phyloP scores from a whole-genome alignment of 495 filamentous ascomycete species.

The Penicillium egyptiacum region DNA sequence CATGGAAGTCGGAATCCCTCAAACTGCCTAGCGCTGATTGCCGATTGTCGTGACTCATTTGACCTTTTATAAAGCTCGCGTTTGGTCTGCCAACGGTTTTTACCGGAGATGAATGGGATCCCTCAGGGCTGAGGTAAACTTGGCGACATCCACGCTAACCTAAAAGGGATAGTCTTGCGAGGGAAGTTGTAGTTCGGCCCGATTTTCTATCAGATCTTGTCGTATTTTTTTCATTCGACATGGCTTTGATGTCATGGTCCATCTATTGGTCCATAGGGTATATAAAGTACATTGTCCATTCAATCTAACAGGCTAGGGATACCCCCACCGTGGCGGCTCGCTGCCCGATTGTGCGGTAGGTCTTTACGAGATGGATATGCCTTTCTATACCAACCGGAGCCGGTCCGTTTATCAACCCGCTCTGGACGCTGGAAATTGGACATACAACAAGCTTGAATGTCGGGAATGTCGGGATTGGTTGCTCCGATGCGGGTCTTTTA shows the following conservation, averaged over 20 bases:
- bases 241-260: constrained; percentile 15
- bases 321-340: constrained; percentile 5
- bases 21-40: not conserved
- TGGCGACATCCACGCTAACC: constrained; percentile 21
- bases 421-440: not conserved
- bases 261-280: not conserved
- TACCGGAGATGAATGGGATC: constrained; percentile 9
- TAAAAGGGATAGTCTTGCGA: constrained; percentile 33
- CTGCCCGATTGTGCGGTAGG: not conserved
- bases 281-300: not conserved
- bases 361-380: not conserved
- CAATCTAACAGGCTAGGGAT: not conserved
- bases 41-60: not conserved
- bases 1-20: not conserved
- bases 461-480: constrained; percentile 14
- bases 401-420: constrained; percentile 7
- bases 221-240: not conserved
- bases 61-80: not conserved
- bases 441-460: not conserved
- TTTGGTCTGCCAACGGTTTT: not conserved
- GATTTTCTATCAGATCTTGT: constrained; percentile 20
- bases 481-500: constrained; percentile 7
- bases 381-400: constrained; percentile 9
- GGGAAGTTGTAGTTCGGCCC: constrained; percentile 19
- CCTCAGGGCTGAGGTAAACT: constrained; percentile 5